Conservation (phyloP, 2,329 filamentous ascomycete genomes). For the Exophiala bonariae region DNA sequence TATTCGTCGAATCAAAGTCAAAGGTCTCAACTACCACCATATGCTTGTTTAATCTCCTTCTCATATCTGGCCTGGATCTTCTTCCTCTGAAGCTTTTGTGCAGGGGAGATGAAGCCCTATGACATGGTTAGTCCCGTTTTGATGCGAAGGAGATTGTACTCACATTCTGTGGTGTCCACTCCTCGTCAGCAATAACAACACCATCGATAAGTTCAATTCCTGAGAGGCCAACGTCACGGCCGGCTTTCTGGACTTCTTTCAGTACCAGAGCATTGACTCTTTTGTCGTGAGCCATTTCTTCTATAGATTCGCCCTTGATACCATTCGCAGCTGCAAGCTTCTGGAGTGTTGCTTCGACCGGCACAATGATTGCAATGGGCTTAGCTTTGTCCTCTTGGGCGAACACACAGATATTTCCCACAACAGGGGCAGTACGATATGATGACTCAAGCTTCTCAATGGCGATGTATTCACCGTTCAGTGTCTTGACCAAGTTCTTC, state of each 20-base stretch:
- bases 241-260: conserved; percentile 68
- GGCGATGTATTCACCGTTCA: conserved; percentile 94
- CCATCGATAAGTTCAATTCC: conserved; percentile 74
- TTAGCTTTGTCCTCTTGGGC: conserved; percentile 73
- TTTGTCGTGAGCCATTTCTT: conserved; percentile 67
- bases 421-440: conserved; percentile 76
- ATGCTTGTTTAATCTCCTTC: conserved; percentile 62
- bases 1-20: too few species aligned
- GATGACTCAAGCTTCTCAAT: conserved; percentile 93
- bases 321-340: conserved; percentile 57
- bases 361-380: conserved; percentile 78
- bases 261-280: conserved; percentile 66
- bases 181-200: conserved; percentile 77
- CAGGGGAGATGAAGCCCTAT: conserved; percentile 66
- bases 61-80: conserved; percentile 64
- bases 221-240: conserved; percentile 64
- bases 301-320: conserved; percentile 63
- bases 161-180: conserved; percentile 83
- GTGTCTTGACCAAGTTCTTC: conserved; percentile 97
- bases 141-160: too few species aligned
- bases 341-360: conserved; percentile 57
- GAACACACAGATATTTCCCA: conserved; percentile 85
- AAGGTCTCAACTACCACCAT: conserved; percentile 34
- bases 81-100: conserved; percentile 72
- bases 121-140: too few species aligned